Conservation (phyloP, 768 basidiomycete species). For the Albatrellus ellisii region DNA sequence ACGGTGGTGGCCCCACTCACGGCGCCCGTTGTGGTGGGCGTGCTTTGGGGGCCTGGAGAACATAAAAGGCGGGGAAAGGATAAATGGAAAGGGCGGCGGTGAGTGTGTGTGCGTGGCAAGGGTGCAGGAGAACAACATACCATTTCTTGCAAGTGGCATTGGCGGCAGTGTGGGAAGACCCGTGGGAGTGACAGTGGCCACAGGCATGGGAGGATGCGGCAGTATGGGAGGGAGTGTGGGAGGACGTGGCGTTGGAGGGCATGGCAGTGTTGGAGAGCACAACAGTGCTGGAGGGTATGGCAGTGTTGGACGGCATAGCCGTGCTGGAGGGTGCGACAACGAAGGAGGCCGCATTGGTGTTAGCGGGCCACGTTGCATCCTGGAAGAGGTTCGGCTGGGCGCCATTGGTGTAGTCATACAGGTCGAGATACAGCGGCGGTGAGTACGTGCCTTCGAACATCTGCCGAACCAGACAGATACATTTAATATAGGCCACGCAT, state of each 20-base stretch:
- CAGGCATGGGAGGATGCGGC: no score
- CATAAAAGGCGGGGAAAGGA: no score
- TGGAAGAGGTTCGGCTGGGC: slow-evolving; percentile 32
- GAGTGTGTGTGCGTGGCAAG: not conserved
- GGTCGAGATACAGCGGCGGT: slow-evolving; percentile 24
- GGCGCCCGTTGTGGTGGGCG: not conserved
- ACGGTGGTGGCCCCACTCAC: not conserved
- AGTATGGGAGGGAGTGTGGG: no score
- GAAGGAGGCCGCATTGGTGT: no score
- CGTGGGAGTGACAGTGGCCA: no score
- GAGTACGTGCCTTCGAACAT: slow-evolving; percentile 20
- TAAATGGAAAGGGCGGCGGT: no score
- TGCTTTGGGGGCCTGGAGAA: no score
- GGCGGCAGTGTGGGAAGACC: no score
- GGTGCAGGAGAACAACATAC: no score
- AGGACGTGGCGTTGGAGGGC: not conserved
- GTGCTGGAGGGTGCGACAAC: not conserved
- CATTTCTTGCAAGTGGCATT: no score
- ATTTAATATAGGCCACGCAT: not conserved
- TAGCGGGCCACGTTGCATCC: no score
- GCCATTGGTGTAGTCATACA: slow-evolving; percentile 30
- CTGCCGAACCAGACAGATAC: slow-evolving; percentile 9
- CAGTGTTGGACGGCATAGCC: not conserved
- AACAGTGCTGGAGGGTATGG: not conserved
- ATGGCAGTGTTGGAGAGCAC: not conserved